Evolutionary conservation across 164 flowering plant species (phyloP).

Genomic region (Cinnamomum micranthum): DNA sequence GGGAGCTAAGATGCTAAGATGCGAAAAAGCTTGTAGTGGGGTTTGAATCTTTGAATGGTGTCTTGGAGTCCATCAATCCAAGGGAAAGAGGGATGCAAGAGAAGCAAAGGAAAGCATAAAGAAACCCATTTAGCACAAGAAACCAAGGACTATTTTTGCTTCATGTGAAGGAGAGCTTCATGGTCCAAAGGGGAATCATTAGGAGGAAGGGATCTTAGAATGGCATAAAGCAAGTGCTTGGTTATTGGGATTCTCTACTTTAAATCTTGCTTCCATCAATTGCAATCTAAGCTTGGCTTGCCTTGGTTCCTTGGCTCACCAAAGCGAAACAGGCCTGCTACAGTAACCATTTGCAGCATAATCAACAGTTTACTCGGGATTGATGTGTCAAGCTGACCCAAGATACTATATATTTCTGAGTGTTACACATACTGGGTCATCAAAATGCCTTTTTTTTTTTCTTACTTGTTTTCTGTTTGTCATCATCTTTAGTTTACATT

Average conservation of each 20-base stretch:
- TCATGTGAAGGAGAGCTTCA: conserved; percentile 51
- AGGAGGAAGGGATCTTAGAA: conserved; percentile 40
- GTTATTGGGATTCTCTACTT: conserved; percentile 34
- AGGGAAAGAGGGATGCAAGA: conserved; percentile 19
- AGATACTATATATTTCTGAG: too few relatives aligned
- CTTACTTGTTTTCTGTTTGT: too few relatives aligned
- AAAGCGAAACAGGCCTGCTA: neutral
- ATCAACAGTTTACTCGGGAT: too few relatives aligned
- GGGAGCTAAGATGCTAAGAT: conserved; percentile 1
- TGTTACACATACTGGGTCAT: too few relatives aligned
- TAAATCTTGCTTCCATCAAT: conserved; percentile 48
- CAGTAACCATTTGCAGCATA: too few relatives aligned
- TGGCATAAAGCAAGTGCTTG: conserved; percentile 62
- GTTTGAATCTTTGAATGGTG: conserved; percentile 28
- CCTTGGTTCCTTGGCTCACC: neutral
- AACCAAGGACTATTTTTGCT: conserved; percentile 35
- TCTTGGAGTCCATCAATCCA: conserved; percentile 28
- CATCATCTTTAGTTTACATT: too few relatives aligned
- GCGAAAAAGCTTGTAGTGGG: conserved; percentile 19
- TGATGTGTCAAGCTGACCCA: too few relatives aligned
- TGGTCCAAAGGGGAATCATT: conserved; percentile 33
- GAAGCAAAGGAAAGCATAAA: conserved; percentile 48
- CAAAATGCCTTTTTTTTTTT: too few relatives aligned
- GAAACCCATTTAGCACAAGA: conserved; percentile 51
- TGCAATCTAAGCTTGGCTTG: conserved; percentile 10